Evolutionary conservation across 2,329 filamentous ascomycete genomes (phyloP), one percentile per base, ranked within the genome.

Genomic region (Neonectria sp.): DNA sequence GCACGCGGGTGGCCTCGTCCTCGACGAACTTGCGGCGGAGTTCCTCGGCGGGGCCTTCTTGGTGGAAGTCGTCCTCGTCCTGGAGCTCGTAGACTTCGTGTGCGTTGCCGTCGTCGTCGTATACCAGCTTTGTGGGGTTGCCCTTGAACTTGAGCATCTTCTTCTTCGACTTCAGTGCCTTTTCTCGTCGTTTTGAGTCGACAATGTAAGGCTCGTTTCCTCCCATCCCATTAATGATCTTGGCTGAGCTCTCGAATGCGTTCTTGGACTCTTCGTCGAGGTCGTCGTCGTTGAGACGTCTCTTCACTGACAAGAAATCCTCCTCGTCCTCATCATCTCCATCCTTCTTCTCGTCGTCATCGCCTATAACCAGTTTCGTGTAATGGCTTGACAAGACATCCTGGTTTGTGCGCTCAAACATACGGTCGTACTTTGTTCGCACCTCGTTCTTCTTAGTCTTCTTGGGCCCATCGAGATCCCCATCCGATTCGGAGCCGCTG

Each of bases 371-470:
- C 70, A 99, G 88, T 77, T 95, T 97, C 67, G 90, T 90, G 84
- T 98, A 98, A 82, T 99, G 96, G 63, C 92, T 91, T n/a, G 95
- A 95, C 71, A 99, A 83, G 35, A 99, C 93, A 78, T 98, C 95
- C 81, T 98, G 95, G 81, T 99, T 99, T 74, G 92, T 93, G 68
- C 96, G 89, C 84, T 98, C 95, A 81, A 98, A 98, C 96, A 99
- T 98, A 74, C 94, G 92, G 81, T 99, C 95, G 79, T 97, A 97
- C 81, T 97, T 98, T 35, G 97, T 99, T 68, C 95, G 90, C 21
- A 97, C 93, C 74, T 91, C 89, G 12, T 87, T 85, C 82, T 93
- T 90, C 79, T 89, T 90, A 68, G 85, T 82, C 71, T 85, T 84
- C 75, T 87, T 86, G 37, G 79, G 78, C 13, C 79, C 83, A 51